Evolutionary conservation across 176 grass and related monocot genomes (phyloP), one percentile per base, ranked within the genome.

Genomic region (Typha latifolia): DNA sequence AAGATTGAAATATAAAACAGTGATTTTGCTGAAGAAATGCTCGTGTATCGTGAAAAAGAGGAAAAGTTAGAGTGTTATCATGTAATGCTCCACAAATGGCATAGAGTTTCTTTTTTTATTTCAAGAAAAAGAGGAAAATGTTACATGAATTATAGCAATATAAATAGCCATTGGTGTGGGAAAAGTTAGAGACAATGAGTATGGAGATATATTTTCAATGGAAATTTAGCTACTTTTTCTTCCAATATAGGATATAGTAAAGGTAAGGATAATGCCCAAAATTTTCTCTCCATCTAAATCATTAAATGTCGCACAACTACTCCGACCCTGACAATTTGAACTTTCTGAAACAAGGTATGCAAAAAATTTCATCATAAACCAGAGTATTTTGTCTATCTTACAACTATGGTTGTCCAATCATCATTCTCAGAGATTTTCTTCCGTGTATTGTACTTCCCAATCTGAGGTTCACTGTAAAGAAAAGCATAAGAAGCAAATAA

Each of bases 361-460:
- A 7, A 7, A 5, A 57, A 15, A 57, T 8, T n/a, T 57, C 19
- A 57, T 57, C 52, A 57, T 1, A 57, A 43, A 47, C 16, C 6
- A 32, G 29, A 47, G 13, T 14, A 68, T 15, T 0, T 66, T 77
- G 31, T 66, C 27, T 64, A 49, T 71, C 72, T 86, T 89, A 92
- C 93, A 32, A 86, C 49, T 24, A 93, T 85, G 62, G 85, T 90
- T 66, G 78, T 81, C 84, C 79, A 81, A 22, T 85, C 77, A 76
- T 68, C 76, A 71, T 80, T 61, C 49, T 76, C 78, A 14, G 68
- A 48, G 69, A 82, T 65, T 82, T 72, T 90, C 73, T 75, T 78
- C 48, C 69, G 79, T 71, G 67, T 69, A 52, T 83, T 78, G 66
- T 81, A 97, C 70, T 83, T 93, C 37, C 67, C 73, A 0, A 37